phyloP scores from a whole-genome alignment of 129 eudicot species.

The Chrysanthemum seticuspe region DNA sequence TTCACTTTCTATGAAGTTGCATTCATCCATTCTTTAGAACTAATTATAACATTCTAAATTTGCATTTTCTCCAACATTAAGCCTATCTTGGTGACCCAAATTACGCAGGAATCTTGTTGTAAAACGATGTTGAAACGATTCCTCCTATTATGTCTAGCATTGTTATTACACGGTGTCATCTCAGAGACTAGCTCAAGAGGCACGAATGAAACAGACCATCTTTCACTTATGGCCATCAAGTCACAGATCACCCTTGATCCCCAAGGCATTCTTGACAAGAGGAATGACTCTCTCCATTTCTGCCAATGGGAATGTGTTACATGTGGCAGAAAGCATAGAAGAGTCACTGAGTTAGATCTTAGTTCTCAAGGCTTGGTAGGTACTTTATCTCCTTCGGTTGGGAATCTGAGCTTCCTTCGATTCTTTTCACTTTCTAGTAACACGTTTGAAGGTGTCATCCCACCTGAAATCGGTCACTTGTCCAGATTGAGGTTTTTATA shows the following conservation, averaged over 20 bases:
- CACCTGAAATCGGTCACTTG: slow-evolving; percentile 42
- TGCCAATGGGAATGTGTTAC: slow-evolving; percentile 38
- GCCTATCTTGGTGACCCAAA: too few relatives aligned
- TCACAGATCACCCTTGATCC: slow-evolving; percentile 25
- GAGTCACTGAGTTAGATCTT: slow-evolving; percentile 34
- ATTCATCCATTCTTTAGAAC: too few relatives aligned
- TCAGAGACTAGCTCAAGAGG: too few relatives aligned
- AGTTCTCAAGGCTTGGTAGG: slow-evolving; percentile 27
- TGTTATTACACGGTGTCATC: too few relatives aligned
- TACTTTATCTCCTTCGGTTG: slow-evolving; percentile 42
- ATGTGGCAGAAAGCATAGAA: slow-evolving; percentile 32
- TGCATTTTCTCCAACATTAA: too few relatives aligned
- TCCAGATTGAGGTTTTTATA: slow-evolving; percentile 19
- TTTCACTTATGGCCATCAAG: slow-evolving; percentile 34
- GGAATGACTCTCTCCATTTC: slow-evolving; percentile 35
- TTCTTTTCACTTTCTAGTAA: slow-evolving; percentile 26
- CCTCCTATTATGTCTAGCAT: too few relatives aligned
- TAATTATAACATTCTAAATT: too few relatives aligned
- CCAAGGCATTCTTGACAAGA: slow-evolving; percentile 12
- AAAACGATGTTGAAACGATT: too few relatives aligned
- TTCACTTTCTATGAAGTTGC: too few relatives aligned
- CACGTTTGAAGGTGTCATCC: slow-evolving; percentile 35
- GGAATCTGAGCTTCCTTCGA: slow-evolving; percentile 46
- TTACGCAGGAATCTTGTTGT: too few relatives aligned
- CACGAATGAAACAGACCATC: slow-evolving; percentile 13